phyloP scores from a whole-genome alignment of 2,329 filamentous ascomycete species.

The Fonsecaea multimorphosa region DNA sequence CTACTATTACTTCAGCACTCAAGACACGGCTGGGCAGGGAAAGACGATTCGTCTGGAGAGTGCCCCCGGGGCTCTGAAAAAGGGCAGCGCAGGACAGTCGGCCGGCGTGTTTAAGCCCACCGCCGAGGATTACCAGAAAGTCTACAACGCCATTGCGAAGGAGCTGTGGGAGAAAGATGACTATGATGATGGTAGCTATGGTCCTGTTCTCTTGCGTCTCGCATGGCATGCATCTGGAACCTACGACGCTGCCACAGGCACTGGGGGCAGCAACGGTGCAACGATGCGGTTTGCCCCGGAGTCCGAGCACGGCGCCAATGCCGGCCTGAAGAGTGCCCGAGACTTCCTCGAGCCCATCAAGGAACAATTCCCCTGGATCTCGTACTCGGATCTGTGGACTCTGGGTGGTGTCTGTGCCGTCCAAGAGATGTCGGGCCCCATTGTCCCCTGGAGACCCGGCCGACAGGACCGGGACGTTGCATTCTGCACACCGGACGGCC shows the following conservation, averaged over 20 bases:
- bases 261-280: conserved; percentile 92
- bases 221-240: conserved; percentile 96
- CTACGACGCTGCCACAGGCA: conserved; percentile 84
- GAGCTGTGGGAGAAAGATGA: conserved; percentile 86
- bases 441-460: conserved; percentile 86
- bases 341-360: conserved; percentile 95
- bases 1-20: conserved; percentile 60
- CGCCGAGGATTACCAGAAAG: conserved; percentile 90
- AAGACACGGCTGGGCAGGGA: conserved; percentile 39
- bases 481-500: conserved; percentile 92
- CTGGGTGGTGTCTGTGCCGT: conserved; percentile 82
- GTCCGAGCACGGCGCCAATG: conserved; percentile 88
- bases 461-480: conserved; percentile 78
- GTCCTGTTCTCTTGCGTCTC: conserved; percentile 85
- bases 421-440: conserved; percentile 93
- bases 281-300: conserved; percentile 96
- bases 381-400: conserved; percentile 96
- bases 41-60: conserved; percentile 3
- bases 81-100: conserved; percentile 44
- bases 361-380: conserved; percentile 91
- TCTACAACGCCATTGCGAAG: conserved; percentile 85
- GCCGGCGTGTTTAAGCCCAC: conserved; percentile 72
- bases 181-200: conserved; percentile 96
- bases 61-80: conserved; percentile 50
- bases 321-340: conserved; percentile 82